phyloP scores from a whole-genome alignment of 257 asterid genomes.

The Nyctanthes arbortristis region DNA sequence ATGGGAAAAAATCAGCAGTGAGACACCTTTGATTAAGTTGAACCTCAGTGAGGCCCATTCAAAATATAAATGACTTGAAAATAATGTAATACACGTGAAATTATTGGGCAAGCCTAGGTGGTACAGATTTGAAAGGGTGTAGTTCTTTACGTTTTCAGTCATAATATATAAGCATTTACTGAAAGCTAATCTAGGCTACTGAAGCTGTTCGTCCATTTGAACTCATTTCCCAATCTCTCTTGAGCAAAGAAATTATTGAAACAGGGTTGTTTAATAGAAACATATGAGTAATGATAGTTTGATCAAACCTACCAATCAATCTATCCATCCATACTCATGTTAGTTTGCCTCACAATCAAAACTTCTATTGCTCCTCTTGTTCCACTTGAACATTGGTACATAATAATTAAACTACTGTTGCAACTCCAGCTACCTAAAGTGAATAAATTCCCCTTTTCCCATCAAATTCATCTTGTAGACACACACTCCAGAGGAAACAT shows the following conservation, averaged over 20 bases:
- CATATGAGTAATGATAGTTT: neutral
- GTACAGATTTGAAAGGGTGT: too few relatives aligned
- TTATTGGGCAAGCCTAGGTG: too few relatives aligned
- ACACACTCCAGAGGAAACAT: too few relatives aligned
- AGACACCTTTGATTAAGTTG: neutral
- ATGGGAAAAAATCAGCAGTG: neutral
- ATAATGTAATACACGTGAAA: too few relatives aligned
- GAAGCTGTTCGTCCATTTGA: neutral
- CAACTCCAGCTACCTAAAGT: too few relatives aligned
- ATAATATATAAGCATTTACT: neutral
- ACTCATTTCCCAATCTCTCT: neutral
- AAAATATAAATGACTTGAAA: neutral
- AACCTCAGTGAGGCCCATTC: neutral
- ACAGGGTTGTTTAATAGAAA: neutral
- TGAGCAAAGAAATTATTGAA: neutral
- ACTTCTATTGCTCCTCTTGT: neutral
- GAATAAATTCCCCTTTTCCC: too few relatives aligned
- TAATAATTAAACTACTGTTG: too few relatives aligned
- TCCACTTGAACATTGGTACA: neutral
- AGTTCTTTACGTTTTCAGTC: too few relatives aligned
- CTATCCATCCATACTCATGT: neutral
- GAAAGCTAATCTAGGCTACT: neutral
- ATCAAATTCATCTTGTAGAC: too few relatives aligned
- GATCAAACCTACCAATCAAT: too few relatives aligned
- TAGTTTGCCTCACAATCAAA: neutral